phyloP scores from a whole-genome alignment of 495 filamentous ascomycete genomes.

The Daldinia vernicosa region DNA sequence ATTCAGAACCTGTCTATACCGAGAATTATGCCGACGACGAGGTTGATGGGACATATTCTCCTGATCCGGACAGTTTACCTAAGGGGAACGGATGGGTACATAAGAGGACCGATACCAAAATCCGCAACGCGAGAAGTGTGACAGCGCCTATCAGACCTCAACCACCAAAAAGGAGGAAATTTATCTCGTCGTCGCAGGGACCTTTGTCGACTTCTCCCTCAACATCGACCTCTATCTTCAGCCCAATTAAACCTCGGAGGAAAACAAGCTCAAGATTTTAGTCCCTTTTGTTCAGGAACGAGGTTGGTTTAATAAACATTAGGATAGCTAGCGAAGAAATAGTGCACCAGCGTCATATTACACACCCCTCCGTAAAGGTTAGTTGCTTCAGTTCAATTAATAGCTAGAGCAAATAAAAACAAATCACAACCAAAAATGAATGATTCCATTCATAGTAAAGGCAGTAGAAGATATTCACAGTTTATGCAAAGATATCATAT shows the following conservation, averaged over 20 bases:
- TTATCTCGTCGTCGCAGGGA: conserved; percentile 27
- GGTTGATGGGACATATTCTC: conserved; percentile 52
- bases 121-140: conserved; percentile 3
- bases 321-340: not conserved
- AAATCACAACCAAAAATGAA: not conserved
- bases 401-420: not conserved
- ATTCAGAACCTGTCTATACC: conserved; percentile 49
- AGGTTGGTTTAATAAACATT: not conserved
- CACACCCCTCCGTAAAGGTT: not conserved
- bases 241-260: conserved; percentile 23
- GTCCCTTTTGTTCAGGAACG: not conserved
- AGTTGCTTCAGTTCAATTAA: not conserved
- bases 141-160: conserved; percentile 18
- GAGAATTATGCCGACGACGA: conserved; percentile 57
- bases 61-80: conserved; percentile 33
- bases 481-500: not conserved
- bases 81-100: conserved; percentile 41
- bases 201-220: conserved; percentile 10
- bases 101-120: conserved; percentile 20
- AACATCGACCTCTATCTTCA: not conserved
- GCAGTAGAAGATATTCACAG: not conserved
- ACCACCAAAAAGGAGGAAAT: conserved; percentile 8
- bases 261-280: conserved; percentile 39
- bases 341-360: not conserved
- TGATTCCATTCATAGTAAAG: not conserved